These are phyloP conservation scores for Xylaria sp. DNA, from an alignment of 2,329 filamentous ascomycete genomes.

Conservation along the genomic window DNA sequence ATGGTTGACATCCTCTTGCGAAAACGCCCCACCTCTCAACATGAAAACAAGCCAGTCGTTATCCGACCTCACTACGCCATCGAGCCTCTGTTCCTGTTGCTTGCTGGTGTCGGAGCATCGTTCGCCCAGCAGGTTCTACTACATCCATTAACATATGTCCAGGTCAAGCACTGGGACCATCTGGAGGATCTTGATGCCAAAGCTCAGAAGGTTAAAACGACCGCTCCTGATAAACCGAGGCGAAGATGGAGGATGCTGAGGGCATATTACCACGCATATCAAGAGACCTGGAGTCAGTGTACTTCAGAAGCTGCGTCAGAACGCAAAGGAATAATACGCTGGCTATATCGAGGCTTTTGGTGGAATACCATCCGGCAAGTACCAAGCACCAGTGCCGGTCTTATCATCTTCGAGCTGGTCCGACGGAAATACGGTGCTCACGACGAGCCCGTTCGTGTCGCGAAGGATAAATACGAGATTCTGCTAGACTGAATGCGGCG, in stretches of 20 bases:
- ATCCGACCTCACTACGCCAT: conserved; percentile 81
- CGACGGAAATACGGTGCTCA: conserved; percentile 76
- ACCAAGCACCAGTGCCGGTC: conserved; percentile 78
- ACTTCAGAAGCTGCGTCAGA: conserved; percentile 65
- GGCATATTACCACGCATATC: conserved; percentile 77
- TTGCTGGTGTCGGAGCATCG: conserved; percentile 76
- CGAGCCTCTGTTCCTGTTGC: conserved; percentile 76
- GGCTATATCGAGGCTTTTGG: conserved; percentile 79
- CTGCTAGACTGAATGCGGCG: conserved; percentile 59
- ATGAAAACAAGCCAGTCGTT: conserved; percentile 53
- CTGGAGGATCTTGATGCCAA: conserved; percentile 77
- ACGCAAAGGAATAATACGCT: conserved; percentile 66
- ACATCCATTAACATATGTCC: conserved; percentile 77
- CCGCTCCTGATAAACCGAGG: conserved; percentile 49
- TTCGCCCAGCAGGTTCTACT: conserved; percentile 75
- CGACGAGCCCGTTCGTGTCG: conserved; percentile 71
- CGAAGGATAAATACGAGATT: conserved; percentile 77
- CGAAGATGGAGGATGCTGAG: conserved; percentile 65
- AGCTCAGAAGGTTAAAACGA: conserved; percentile 58
- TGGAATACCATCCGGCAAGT: conserved; percentile 78
- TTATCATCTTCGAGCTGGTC: conserved; percentile 83
- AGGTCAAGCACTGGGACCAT: conserved; percentile 77
- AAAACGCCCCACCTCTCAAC: conserved; percentile 55
- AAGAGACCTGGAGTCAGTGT: conserved; percentile 73
- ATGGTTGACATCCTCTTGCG: conserved; percentile 61